These are phyloP conservation scores for Exophiala oligosperma DNA, from an alignment of 2,329 filamentous ascomycete species.

Conservation along the genomic window DNA sequence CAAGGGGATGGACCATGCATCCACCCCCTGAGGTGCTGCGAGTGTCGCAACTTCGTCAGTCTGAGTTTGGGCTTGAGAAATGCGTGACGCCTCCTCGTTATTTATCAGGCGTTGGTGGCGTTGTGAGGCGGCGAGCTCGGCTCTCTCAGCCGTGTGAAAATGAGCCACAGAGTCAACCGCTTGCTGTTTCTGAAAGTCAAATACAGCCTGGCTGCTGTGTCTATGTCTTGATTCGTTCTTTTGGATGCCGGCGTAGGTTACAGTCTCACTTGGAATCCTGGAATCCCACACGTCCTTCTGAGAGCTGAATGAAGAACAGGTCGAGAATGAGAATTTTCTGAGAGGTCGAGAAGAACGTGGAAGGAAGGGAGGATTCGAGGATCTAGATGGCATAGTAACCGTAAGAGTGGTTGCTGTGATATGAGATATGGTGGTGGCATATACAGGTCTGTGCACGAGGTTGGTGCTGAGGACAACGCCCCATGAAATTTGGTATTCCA, in stretches of 20 bases:
- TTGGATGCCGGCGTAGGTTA: not conserved
- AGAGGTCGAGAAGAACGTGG: slow-evolving; percentile 9
- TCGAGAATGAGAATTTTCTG: slow-evolving; percentile 10
- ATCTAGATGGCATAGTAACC: slow-evolving; percentile 13
- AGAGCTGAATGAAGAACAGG: not conserved
- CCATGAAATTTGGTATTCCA: slow-evolving; percentile 14
- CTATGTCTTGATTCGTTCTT: too few species aligned
- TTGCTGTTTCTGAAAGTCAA: not conserved
- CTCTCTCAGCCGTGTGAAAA: not conserved
- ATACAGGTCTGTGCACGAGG: slow-evolving; percentile 22
- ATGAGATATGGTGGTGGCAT: slow-evolving; percentile 24
- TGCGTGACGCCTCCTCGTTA: not conserved
- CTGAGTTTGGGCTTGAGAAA: too few species aligned
- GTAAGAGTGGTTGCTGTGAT: slow-evolving; percentile 28
- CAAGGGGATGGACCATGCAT: slow-evolving; percentile 21
- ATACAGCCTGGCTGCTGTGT: too few species aligned
- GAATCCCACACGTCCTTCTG: not conserved
- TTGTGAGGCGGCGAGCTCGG: not conserved
- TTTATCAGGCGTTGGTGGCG: not conserved
- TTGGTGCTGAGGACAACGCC: slow-evolving; percentile 14
- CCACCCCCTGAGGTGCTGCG: slow-evolving; percentile 11
- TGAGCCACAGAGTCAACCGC: not conserved
- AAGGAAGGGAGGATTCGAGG: slow-evolving; percentile 7
- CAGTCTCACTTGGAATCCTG: not conserved
- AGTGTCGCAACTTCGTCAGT: not conserved